Conservation (phyloP, 2,329 filamentous ascomycete species). For the Didymella exigua region DNA sequence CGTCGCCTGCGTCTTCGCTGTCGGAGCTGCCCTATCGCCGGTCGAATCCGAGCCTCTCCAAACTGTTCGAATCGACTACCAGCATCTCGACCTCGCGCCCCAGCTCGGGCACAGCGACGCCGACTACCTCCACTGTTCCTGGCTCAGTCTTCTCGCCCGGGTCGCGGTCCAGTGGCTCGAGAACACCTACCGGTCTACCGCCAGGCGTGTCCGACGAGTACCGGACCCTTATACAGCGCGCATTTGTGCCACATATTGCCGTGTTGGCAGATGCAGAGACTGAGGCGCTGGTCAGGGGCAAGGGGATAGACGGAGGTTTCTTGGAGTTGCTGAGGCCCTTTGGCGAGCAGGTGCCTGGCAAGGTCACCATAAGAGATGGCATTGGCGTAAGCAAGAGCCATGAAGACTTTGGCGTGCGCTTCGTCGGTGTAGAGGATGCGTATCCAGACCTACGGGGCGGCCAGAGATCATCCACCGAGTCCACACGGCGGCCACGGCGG, state of each 20-base stretch:
- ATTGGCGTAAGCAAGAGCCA: constrained; percentile 80
- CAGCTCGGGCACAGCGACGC: constrained; percentile 53
- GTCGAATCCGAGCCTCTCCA: constrained; percentile 59
- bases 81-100: constrained; percentile 50
- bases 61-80: constrained; percentile 59
- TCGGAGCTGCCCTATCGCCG: constrained; percentile 60
- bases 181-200: constrained; percentile 46
- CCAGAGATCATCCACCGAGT: constrained; percentile 34
- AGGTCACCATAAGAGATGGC: constrained; percentile 89
- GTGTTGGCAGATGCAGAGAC: constrained; percentile 88
- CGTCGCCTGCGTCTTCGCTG: constrained; percentile 65
- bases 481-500: constrained; percentile 44
- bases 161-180: constrained; percentile 41
- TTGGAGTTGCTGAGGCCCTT: constrained; percentile 88
- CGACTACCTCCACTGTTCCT: constrained; percentile 41
- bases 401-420: constrained; percentile 90
- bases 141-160: constrained; percentile 55
- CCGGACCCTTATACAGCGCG: constrained; percentile 72
- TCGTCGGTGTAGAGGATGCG: constrained; percentile 71
- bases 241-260: constrained; percentile 87
- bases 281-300: constrained; percentile 76
- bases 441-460: constrained; percentile 48
- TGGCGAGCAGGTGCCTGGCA: constrained; percentile 84
- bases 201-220: constrained; percentile 60
- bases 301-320: constrained; percentile 82